Base-by-base conservation (phyloP, 768 basidiomycete genomes). In the Leccinum fibrillosum region DNA sequence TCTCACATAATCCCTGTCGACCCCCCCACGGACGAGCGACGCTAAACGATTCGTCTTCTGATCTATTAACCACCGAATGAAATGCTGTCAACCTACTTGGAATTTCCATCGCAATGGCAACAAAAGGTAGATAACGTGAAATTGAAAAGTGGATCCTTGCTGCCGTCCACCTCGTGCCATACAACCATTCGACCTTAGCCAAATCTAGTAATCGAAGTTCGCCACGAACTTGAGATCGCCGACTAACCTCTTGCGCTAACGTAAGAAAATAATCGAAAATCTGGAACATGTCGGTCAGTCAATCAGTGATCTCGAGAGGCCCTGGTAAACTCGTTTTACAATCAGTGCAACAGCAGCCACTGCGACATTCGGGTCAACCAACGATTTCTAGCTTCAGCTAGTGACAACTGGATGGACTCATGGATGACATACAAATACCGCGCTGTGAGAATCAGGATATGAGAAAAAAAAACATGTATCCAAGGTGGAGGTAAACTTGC, bases 121-220 rank as follows among this genome's bases (percentile, higher is more conserved):
- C 35, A 9, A 69, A 62, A 10, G 68, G 67, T 4, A 68, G 51
- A 59, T 68, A 69, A 19, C 67, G 68, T 35, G 45, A 62, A 19
- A 49, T n/a, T 17, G 52, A 11, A 55, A 69, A 68, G 28, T 61
- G 60, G 12, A 67, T 48, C 55, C 67, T 55, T 55, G 53, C 51
- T 4, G 49, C 39, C 13, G 58, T 60, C 67, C 68, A 68, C 48
- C n/a, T 57, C 15, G 60, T 58, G 37, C 60, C 52, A 39, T 56
- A 59, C 26, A 69, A 10, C 65, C 60, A 67, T 44, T 56, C 47
- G 10, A 64, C 59, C 67, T 68, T 39, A 1, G 17, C 37, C 37
- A n/a, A 19, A 11, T 51, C 23, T 7, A 9, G 17, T 50, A 55
- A 35, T 12, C 12, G 2, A 42, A 28, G 21, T 56, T 23, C 25